A percentile compares a stretch with the other conserved stretches of the same genome.
phyloP scores from a whole-genome alignment of 257 asterid species.

The Solanum phureja region DNA sequence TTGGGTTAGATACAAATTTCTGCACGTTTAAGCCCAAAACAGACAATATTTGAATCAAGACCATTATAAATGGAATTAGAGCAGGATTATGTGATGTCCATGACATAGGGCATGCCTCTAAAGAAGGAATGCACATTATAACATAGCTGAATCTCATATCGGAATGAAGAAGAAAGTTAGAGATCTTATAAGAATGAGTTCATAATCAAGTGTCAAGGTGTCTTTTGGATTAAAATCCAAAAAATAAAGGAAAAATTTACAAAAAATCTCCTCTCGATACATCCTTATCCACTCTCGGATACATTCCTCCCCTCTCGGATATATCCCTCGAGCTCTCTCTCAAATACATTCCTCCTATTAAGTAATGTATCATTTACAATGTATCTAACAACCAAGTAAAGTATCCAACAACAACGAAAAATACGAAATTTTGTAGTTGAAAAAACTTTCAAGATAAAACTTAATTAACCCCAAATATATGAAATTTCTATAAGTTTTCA shows the following conservation, averaged over 20 bases:
- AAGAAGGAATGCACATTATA: background rate
- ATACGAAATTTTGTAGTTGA: too few relatives aligned
- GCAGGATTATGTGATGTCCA: background rate
- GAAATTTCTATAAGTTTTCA: too few relatives aligned
- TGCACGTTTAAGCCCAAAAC: fast-evolving
- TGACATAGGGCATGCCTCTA: background rate
- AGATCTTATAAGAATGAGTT: background rate
- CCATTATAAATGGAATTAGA: background rate
- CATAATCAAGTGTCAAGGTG: background rate
- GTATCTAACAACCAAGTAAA: background rate
- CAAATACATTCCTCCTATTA: background rate
- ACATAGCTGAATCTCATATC: background rate
- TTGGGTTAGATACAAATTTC: background rate
- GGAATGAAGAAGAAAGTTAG: background rate
- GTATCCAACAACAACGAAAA: background rate
- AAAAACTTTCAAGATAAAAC: too few relatives aligned
- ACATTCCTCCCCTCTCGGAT: background rate
- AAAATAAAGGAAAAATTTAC: too few relatives aligned
- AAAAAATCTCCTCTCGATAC: too few relatives aligned
- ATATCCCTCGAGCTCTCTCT: background rate
- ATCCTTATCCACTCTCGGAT: background rate
- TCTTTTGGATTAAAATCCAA: background rate
- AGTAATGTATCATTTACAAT: too few relatives aligned
- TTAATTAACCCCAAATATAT: background rate
- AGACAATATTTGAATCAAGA: background rate